Evolutionary conservation across 805 yeast genomes (phyloP), one percentile per base, ranked within the genome.

Genomic region (Cephaloascus fragrans): DNA sequence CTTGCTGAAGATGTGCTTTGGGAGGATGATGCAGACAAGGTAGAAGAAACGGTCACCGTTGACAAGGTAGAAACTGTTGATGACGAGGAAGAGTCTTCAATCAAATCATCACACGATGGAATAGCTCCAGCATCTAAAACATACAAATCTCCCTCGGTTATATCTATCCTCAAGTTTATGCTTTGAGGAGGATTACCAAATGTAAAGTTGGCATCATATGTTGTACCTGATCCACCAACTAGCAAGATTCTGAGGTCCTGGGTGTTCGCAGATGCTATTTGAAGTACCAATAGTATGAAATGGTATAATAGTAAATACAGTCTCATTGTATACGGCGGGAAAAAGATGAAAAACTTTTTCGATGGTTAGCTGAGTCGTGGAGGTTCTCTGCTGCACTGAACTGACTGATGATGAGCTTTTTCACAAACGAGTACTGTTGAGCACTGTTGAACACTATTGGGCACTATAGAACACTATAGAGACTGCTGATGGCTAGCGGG

Each of bases 61-160:
- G 28, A 8, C 28, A 23, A 12, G 6, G 28, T 8, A 23, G 28
- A 23, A 8, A 12, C 6, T 8, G 28, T 8, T 23, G 28, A 23
- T 6, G 6, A 8, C 12, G 28, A 23, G 12, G 28, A 6, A 12
- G 37, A 32, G 23, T 50, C 45, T 12, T 39, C 44, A 2, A 41
- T 29, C 6, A 39, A 35, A 19, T 39, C 49, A 44, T 1, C 14
- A 49, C 65, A 59, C 2, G 33, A 20, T 4, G 48, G 33, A 35
- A 51, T 58, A 3, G 41, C 44, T 17, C 39, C 39, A 4, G 43
- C 37, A 17, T 57, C 47, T 2, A 57, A 32, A 1, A 60, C 49
- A 69, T 69, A 65, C 2, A 55, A 37, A 37, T 57, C 62, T 1
- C 70, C 69, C 37, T 63, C 64, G 4, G 61, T 53, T 6, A 59